These are phyloP conservation scores for Chrysanthemum lavandulifolium DNA, from an alignment of 129 eudicot species.

Conservation along the genomic window DNA sequence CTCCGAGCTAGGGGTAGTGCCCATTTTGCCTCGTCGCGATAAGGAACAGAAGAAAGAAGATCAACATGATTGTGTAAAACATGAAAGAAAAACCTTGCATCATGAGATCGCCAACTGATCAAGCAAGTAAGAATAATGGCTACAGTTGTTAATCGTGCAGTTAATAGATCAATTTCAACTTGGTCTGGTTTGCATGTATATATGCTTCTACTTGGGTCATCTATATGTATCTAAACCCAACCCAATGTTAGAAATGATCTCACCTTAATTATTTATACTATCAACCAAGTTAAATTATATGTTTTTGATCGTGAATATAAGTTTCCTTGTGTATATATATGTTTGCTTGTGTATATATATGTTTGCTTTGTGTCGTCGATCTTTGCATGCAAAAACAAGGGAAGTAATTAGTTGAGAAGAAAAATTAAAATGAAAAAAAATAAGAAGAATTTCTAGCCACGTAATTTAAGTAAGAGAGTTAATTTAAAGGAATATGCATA, in stretches of 20 bases:
- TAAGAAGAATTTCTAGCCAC: no score
- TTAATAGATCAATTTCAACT: neutral
- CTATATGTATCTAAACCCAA: neutral
- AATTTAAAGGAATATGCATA: no score
- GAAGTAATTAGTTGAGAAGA: no score
- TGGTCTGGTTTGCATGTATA: neutral
- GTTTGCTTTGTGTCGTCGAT: no score
- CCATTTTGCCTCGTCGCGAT: neutral
- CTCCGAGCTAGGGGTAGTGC: neutral
- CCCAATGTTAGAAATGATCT: neutral
- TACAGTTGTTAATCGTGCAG: neutral
- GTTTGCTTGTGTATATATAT: no score
- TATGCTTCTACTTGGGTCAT: neutral
- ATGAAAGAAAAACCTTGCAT: neutral
- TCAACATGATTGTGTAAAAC: neutral
- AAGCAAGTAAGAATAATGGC: neutral
- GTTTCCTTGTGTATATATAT: no score
- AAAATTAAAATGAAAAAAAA: no score
- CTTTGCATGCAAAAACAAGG: no score
- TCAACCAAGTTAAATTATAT: no score
- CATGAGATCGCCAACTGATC: neutral
- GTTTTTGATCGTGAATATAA: no score
- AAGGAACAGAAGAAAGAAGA: neutral
- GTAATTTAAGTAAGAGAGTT: no score
- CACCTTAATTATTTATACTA: no score